Percentiles rank a stretch among this genome's conserved stretches.
Evolutionary conservation across 108 stramenopile species (phyloP).

Genomic region (Mediolabrus comicus): DNA sequence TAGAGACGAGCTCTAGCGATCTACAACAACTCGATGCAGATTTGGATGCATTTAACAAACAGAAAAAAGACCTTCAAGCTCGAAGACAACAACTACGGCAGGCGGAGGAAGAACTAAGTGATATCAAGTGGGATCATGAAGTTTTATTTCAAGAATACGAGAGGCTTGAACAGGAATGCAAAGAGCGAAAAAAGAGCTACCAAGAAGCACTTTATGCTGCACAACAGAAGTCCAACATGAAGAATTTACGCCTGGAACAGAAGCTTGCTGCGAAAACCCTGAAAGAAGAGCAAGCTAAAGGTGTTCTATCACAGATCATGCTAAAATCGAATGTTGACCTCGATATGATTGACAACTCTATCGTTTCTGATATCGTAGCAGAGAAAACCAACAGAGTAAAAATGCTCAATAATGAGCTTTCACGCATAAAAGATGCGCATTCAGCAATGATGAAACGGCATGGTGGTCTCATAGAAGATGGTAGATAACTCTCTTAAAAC

Average conservation of each 20-base stretch:
- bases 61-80: constrained; percentile 24
- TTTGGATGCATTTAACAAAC: constrained; percentile 11
- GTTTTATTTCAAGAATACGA: constrained; percentile 41
- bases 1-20: constrained; percentile 14
- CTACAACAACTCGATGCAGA: constrained; percentile 17
- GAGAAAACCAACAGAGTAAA: constrained; percentile 20
- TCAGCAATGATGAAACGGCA: constrained; percentile 12
- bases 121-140: constrained; percentile 43
- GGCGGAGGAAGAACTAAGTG: constrained; percentile 35
- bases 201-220: constrained; percentile 52
- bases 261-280: constrained; percentile 51
- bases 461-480: constrained; percentile 2
- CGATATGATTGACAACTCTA: constrained; percentile 22
- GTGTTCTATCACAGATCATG: constrained; percentile 66
- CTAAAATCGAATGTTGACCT: constrained; percentile 65
- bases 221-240: constrained; percentile 72
- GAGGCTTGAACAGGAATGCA: constrained; percentile 21
- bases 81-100: constrained; percentile 20
- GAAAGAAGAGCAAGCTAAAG: constrained; percentile 58
- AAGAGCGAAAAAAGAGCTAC: constrained; percentile 18
- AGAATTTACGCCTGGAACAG: constrained; percentile 74
- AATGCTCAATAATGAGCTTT: constrained; percentile 19
- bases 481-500: neutral
- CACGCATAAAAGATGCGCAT: constrained; percentile 19
- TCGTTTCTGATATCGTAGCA: constrained; percentile 25